Base-by-base conservation (phyloP, 192 early-diverging fungal species). In the Coemansia sp. region DNA sequence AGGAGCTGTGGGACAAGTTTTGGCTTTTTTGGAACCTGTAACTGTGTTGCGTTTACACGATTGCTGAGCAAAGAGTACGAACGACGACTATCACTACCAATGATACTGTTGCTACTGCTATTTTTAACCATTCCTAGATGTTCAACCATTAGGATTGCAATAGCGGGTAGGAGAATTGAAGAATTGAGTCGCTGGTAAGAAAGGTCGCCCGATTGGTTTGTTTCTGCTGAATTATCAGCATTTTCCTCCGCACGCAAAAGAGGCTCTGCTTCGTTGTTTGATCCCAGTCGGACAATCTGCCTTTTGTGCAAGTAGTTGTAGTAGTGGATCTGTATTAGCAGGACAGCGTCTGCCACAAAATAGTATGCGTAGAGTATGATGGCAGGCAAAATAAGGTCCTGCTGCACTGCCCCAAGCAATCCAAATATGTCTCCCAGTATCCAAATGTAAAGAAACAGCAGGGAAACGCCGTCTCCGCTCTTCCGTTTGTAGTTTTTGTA, bases 401-500 rank as follows among this genome's bases (percentile, higher is more conserved):
- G 85, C 67, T 86, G 76, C 18, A 86, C 69, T 48, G 86, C 84
- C 8, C 91, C 91, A 41, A 86, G 62, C 15, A 91, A 60, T 61
- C 86, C 88, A 67, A 91, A 88, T 16, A 89, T 64, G 61, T 93
- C 91, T 10, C 89, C 91, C 0, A 87, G 71, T 1, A 90, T 68
- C 90, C 91, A 93, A 43, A 90, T 85, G 41, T 86, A 72, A 22
- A 93, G 68, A 62, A 91, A 91, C 5, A 77, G 63, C 56, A 89
- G 63, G 7, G 91, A 90, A 11, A 93, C 62, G 4, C 87, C 87
- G 39, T 89, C 88, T 9, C 89, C 88, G 65, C 78, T 88, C 59
- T 90, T 86, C 19, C 87, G 83, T 65, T 82, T 68, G 80, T 91
- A 91, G 69, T 91, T 93, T 71, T 86, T 85, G 66, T 80, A 90